These are phyloP conservation scores for Reutealis trisperma DNA, from an alignment of 345 rosid species.

Conservation along the genomic window DNA sequence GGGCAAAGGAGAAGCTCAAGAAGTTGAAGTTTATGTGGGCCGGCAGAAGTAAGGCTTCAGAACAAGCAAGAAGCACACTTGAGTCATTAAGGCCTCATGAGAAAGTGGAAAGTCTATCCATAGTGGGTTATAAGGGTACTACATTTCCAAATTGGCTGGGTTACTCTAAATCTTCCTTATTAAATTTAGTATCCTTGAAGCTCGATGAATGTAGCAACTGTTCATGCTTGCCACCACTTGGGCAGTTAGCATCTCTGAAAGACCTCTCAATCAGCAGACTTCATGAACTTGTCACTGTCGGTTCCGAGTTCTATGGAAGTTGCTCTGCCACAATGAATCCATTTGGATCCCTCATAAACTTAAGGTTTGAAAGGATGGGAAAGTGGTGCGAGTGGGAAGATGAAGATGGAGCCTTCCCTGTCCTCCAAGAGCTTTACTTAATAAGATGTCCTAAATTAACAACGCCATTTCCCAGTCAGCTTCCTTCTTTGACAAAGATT, in stretches of 20 bases:
- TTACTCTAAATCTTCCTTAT: neutral
- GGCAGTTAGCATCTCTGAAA: constrained; percentile 7
- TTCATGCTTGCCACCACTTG: neutral
- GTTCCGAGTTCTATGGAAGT: constrained; percentile 7
- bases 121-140: constrained; percentile 1
- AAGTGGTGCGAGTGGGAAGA: neutral
- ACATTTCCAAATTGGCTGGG: constrained; percentile 10
- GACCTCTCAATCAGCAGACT: neutral
- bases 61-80: no score
- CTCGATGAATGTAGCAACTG: neutral
- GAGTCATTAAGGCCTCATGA: no score
- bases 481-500: constrained; percentile 11
- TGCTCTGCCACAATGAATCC: neutral
- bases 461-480: constrained; percentile 9
- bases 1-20: no score
- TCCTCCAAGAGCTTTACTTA: constrained; percentile 7
- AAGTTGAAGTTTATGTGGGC: no score
- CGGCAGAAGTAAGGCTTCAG: no score
- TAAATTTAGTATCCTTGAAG: neutral
- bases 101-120: neutral
- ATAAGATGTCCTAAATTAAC: constrained; percentile 2
- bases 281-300: neutral
- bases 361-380: constrained; percentile 5
- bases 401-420: constrained; percentile 13
- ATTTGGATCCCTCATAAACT: constrained; percentile 8